Evolutionary conservation across 805 yeast species (phyloP), one percentile per base, ranked within the genome.

Genomic region (Scheffersomyces lignosus): DNA sequence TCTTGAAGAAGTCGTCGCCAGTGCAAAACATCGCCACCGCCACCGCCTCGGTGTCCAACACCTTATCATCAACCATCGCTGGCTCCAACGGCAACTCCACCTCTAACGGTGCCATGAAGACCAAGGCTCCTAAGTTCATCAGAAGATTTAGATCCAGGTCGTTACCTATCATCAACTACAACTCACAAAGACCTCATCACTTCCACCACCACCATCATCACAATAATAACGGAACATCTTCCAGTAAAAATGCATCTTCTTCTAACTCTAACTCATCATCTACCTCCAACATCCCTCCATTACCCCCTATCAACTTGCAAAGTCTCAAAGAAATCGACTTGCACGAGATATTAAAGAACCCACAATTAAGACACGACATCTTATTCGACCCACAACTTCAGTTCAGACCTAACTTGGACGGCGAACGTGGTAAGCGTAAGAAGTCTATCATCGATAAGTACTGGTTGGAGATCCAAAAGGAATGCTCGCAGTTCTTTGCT

Each of bases 281-380:
- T 3, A 12, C 23, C 3, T 18, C 41, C 18, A 37, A 51, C 29
- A 46, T 60, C 15, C 72, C 82, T 3, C 75, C 80, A 4, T 58
- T 82, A 33, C 96, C 96, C 3, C 96, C 96, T 1, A 87, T 87
- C 31, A 86, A 85, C 61, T 64, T 87, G 33, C 89, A 82, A 53
- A 80, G 88, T 22, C 71, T 90, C 47, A 80, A 83, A 49, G 96
- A 88, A 57, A 85, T 90, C 40, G 97, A 90, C 53, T 64, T 90
- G 31, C 85, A 85, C 44, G 96, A 88, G 55, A 90, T 91, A 36
- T 71, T 90, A 48, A 87, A 86, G 55, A 90, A 90, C 62, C 96
- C 96, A 3, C 96, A 88, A 58, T 69, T 90, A 38, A 77, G 98
- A 45, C 98, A 90, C 60, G 98, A 91, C 58, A 87, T 91, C 36